Base-by-base conservation (phyloP, 495 filamentous ascomycete genomes). In the Peziza echinospora region DNA sequence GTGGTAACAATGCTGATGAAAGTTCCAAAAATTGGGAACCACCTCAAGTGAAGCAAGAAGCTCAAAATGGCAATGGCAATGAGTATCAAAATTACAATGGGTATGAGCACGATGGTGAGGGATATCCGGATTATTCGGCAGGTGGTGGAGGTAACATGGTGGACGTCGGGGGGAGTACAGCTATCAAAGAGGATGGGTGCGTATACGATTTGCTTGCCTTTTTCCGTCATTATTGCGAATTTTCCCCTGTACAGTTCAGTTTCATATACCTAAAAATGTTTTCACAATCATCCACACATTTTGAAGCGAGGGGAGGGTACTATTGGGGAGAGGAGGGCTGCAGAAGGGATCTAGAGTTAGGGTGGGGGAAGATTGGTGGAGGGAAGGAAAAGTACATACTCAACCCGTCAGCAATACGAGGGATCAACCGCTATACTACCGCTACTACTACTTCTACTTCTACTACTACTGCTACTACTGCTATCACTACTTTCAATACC, bases 151-250 rank as follows among this genome's bases (percentile, higher is more conserved):
- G 30, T 13, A 43, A 21, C 21, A 43, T 19, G 41, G 41, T 43
- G 37, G 53, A 65, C 45, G 64, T 60, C 44, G 51, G 62, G 47
- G 65, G 59, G 57, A 76, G 62, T 58, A 81, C 57, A 64, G 77
- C 83, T 54, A 84, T 92, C 44, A 96, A 96, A 65, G 89, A 97
- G 75, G 89, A 97, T 61, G 89, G 89, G 89, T 97, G 79, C 93
- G 91, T 85, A 60, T 60, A 56, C 59, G 52, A 48, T 53, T 59
- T 49, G 49, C 54, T 53, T 55, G 55, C 49, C 46, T 56, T 43
- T 55, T 54, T 47, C 30, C 30, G n/a, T n/a, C n/a, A 37, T 17
- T 11, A 2, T 37, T 37, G 13, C 13, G 19, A 37, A 37, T 13
- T 17, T 13, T 37, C 30, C 30, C 30, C 19, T 37, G 13, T 37